A percentile compares a stretch with the other conserved stretches of the same genome.
phyloP scores from a whole-genome alignment of 306 rosid genomes.

The Trifolium fragiferum region DNA sequence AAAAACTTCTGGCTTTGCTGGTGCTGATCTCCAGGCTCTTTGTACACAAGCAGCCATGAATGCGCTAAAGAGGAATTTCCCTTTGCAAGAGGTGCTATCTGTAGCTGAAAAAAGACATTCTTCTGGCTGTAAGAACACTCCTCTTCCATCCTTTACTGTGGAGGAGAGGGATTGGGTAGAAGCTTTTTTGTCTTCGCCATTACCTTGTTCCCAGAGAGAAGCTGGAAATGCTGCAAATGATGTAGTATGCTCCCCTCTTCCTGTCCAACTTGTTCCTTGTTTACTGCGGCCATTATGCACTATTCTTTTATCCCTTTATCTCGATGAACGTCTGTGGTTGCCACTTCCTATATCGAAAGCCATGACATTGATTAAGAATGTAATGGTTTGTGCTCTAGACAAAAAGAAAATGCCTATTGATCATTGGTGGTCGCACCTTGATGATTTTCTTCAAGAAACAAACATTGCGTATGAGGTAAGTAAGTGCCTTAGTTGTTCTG shows the following conservation, averaged over 20 bases:
- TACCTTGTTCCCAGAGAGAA: constrained; percentile 93
- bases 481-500: constrained; percentile 64
- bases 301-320: constrained; percentile 78
- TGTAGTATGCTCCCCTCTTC: constrained; percentile 82
- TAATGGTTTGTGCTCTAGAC: constrained; percentile 63
- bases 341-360: constrained; percentile 72
- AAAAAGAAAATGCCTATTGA: constrained; percentile 64
- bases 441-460: constrained; percentile 65
- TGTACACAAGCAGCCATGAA: constrained; percentile 95
- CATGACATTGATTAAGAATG: constrained; percentile 65
- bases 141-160: constrained; percentile 86
- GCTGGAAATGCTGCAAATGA: constrained; percentile 96
- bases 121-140: constrained; percentile 52
- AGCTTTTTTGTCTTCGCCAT: constrained; percentile 74
- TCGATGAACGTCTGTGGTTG: constrained; percentile 76
- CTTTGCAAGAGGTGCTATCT: constrained; percentile 79
- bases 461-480: constrained; percentile 64
- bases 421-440: constrained; percentile 85
- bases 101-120: constrained; percentile 64
- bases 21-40: constrained; percentile 99
- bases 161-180: constrained; percentile 99
- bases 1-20: constrained; percentile 91
- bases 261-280: constrained; percentile 78
- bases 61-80: constrained; percentile 92
- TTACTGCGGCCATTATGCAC: constrained; percentile 75